Evolutionary conservation across 208 protist species (phyloP).

Genomic region (Acanthamoeba castellanii): DNA sequence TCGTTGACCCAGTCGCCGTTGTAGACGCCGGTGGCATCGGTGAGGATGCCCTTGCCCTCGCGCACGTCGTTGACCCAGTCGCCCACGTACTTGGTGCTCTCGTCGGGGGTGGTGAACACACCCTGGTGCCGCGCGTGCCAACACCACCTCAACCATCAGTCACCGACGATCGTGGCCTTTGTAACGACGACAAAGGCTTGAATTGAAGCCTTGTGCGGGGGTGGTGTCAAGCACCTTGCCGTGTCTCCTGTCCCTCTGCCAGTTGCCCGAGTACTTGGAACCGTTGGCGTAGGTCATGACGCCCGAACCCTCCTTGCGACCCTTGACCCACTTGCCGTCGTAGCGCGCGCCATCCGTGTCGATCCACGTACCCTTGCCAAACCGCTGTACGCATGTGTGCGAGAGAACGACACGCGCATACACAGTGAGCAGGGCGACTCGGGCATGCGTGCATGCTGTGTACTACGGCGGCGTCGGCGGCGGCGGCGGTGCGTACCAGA

Average conservation of each 20-base stretch:
- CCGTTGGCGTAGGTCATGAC: constrained; percentile 43
- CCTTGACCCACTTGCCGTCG: constrained; percentile 69
- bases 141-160: too few species aligned
- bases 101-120: not conserved
- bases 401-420: too few species aligned
- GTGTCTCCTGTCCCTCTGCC: not conserved
- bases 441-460: too few species aligned
- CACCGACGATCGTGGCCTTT: too few species aligned
- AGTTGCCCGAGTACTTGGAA: constrained; percentile 39
- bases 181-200: too few species aligned
- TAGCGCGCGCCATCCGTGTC: constrained; percentile 43
- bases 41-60: constrained; percentile 38
- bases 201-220: too few species aligned
- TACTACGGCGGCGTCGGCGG: too few species aligned
- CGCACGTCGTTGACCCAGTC: constrained; percentile 28
- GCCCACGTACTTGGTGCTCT: constrained; percentile 42
- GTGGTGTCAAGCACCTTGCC: not conserved
- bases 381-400: not conserved
- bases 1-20: constrained; percentile 44
- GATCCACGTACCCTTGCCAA: constrained; percentile 32
- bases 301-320: constrained; percentile 7
- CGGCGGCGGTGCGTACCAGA: not conserved
- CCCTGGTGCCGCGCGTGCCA: too few species aligned
- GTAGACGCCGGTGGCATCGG: constrained; percentile 18
- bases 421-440: too few species aligned